Evolutionary conservation across 2,329 filamentous ascomycete species (phyloP).

Genomic region (Tolypocladium guangdongense): DNA sequence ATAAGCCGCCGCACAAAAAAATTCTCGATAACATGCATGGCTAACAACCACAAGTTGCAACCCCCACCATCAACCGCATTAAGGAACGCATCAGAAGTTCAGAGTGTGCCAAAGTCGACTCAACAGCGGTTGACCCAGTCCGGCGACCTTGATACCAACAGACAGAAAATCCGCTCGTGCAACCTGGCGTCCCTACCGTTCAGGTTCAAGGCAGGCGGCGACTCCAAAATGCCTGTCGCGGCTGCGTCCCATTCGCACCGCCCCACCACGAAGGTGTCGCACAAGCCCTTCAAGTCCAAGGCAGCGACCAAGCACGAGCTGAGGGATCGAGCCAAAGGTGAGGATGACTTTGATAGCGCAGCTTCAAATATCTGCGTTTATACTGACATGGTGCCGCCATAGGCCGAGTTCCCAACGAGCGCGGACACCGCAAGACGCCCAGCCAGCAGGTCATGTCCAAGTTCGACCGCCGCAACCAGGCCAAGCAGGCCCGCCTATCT

Average conservation of each 20-base stretch:
- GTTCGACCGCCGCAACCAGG: conserved; percentile 87
- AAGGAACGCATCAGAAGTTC: background rate
- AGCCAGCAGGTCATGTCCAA: conserved; percentile 98
- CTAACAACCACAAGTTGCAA: conserved; percentile 13
- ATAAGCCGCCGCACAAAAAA: conserved; percentile 26
- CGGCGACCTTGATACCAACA: background rate
- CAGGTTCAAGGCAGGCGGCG: conserved; percentile 74
- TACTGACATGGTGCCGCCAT: background rate
- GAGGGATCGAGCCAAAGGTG: conserved; percentile 79
- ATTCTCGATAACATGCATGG: conserved; percentile 18
- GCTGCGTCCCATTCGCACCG: conserved; percentile 70
- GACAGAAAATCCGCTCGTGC: conserved; percentile 9
- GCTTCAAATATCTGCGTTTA: too few species aligned
- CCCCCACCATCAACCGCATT: conserved; percentile 22
- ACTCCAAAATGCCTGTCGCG: conserved; percentile 63
- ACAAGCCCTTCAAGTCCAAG: conserved; percentile 89
- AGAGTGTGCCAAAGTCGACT: too few species aligned
- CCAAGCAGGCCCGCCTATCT: conserved; percentile 74
- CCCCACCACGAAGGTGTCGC: conserved; percentile 76
- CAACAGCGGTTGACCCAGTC: background rate
- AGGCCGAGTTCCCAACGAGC: conserved; percentile 73
- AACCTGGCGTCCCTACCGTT: conserved; percentile 66
- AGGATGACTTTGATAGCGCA: background rate
- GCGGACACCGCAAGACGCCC: conserved; percentile 69
- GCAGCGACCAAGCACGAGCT: conserved; percentile 82